Evolutionary conservation across 805 yeast genomes (phyloP), one percentile per base, ranked within the genome.

Genomic region (Scheffersomyces lignosus): DNA sequence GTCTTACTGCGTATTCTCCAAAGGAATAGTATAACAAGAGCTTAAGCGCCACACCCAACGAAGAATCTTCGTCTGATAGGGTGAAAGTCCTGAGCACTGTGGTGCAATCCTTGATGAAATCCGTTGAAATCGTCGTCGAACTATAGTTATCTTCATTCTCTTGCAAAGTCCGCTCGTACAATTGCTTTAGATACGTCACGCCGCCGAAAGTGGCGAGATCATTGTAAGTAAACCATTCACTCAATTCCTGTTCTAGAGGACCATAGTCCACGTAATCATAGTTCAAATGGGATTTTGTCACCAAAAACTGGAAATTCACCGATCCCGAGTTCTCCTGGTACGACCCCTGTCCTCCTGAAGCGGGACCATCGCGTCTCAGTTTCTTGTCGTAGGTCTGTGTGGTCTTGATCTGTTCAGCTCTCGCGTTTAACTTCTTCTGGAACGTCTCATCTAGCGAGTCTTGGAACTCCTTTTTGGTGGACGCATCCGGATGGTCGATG

Each of bases 401-500:
- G 13, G 40, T 34, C 17, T 36, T 36, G 29, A 69, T 53, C 44
- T 65, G 71, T 37, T 66, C 66, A 2, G 75, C 73, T 30, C 70
- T 40, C 15, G 63, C 73, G 41, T 68, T 67, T 39, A 69, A 48
- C 40, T 66, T 65, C 35, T 53, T 57, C 43, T 69, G 75, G 37
- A 69, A 69, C 18, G 73, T 62, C 38, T 66, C 68, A 40, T 69
- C 73, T 12, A 63, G 48, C 3, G 61, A 51, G n/a, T 58, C 63
- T 5, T 45, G 44, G 12, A 64, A 45, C 15, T 62, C 63, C 25
- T 53, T 45, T 31, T 53, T 45, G 7, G 70, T 57, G 16, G 47
- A 36, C 3, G 62, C 61, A 38, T 65, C 68, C 0, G 73, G 71
- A 41, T 68, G 65, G 40, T 70, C 73, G n/a, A 66, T 67, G 34